A percentile compares a stretch with the other conserved stretches of the same genome.
phyloP scores from a whole-genome alignment of 2,329 filamentous ascomycete genomes.

The Nannizziopsis barbatae region DNA sequence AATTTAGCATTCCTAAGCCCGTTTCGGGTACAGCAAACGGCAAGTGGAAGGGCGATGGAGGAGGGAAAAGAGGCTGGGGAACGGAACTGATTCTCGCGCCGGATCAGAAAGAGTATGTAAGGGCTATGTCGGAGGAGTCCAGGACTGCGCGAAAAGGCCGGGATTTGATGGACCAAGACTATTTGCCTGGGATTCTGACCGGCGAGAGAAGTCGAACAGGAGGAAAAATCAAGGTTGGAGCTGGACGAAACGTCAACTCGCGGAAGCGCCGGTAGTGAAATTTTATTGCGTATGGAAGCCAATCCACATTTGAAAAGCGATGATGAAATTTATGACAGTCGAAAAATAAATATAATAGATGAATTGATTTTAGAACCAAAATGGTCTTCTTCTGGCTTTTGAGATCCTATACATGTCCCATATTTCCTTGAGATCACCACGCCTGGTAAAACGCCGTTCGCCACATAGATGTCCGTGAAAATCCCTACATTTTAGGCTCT shows the following conservation, averaged over 20 bases:
- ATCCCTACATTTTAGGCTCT: conserved; percentile 24
- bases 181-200: conserved; percentile 70
- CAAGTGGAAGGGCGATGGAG: conserved; percentile 53
- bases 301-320: too few relatives aligned
- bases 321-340: too few relatives aligned
- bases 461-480: conserved; percentile 13
- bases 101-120: conserved; percentile 86
- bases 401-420: neutral
- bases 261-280: conserved; percentile 40
- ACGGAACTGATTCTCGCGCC: conserved; percentile 72
- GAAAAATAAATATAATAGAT: too few relatives aligned
- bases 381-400: too few relatives aligned
- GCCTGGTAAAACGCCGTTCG: conserved; percentile 14
- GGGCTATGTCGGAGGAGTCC: conserved; percentile 52
- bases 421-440: neutral
- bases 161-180: conserved; percentile 92
- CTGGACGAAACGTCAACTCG: conserved; percentile 76
- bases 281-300: neutral
- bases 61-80: conserved; percentile 82
- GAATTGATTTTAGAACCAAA: too few relatives aligned
- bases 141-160: conserved; percentile 51
- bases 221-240: conserved; percentile 67
- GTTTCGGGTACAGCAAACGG: conserved; percentile 69
- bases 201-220: conserved; percentile 58
- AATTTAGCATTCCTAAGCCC: conserved; percentile 87